Base-by-base conservation (phyloP, 148 eudicot genomes). In the Chenopodium formosanum region DNA sequence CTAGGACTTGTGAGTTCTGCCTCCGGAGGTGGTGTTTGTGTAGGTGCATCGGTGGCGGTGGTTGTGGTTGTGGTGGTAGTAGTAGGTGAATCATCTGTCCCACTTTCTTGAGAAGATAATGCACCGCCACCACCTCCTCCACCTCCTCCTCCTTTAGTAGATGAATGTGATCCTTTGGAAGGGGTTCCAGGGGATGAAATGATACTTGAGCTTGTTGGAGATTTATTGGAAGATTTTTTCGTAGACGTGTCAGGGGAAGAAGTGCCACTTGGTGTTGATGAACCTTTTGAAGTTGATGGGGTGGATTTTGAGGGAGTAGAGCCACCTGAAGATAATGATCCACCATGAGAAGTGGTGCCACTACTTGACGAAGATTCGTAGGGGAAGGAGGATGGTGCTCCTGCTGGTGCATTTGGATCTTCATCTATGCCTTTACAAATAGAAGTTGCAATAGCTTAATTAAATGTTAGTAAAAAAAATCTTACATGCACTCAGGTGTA, bases 351-450 rank as follows among this genome's bases (percentile, higher is more conserved):
- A 70, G 85, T 3, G 5, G 62, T 13, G 62, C 62, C 62, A 17
- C 62, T n/a, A 73, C 76, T 73, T 46, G 64, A 46, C 8, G 84
- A 66, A 50, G 48, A 47, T 20, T 48, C 69, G 29, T 46, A 27
- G 23, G 44, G 31, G 4, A 67, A 20, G 32, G 73, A 20, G 56
- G 48, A 70, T 46, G 81, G 84, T 44, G 81, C 87, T 73, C 73
- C 81, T 31, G 47, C 64, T 23, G 87, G 82, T 67, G 82, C 83
- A 73, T 81, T 77, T 17, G 80, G 81, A n/a, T 85, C 87, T 82
- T 81, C 87, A 78, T 82, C 87, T 9, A 8, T 34, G 44, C 63
- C 86, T 83, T 40, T 8, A 71, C 29, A 47, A 58, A 12, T 14
- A 46, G n/a, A 78, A 37, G 23, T 19, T 17, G 19, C 23, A 46